These are phyloP conservation scores for Alternaria arbusti DNA, from an alignment of 2,329 filamentous ascomycete genomes.

Conservation along the genomic window DNA sequence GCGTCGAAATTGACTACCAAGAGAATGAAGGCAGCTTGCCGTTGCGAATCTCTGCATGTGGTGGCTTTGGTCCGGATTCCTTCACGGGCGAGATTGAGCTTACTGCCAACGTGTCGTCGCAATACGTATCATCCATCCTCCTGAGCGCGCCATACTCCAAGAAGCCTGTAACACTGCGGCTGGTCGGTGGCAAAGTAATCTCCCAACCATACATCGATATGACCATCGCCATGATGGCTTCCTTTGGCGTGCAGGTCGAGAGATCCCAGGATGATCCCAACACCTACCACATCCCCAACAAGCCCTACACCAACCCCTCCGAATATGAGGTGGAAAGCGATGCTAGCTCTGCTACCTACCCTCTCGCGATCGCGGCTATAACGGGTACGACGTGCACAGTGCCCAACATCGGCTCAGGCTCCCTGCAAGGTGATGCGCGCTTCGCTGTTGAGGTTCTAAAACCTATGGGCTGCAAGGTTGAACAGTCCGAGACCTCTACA, in stretches of 20 bases:
- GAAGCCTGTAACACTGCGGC: constrained; percentile 83
- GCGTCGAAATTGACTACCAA: constrained; percentile 84
- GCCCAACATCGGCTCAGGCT: constrained; percentile 91
- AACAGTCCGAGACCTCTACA: constrained; percentile 83
- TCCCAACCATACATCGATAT: constrained; percentile 98
- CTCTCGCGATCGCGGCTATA: constrained; percentile 90
- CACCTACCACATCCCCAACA: constrained; percentile 92
- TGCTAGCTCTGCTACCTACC: constrained; percentile 96
- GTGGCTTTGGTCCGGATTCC: constrained; percentile 67
- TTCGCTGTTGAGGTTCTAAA: constrained; percentile 89
- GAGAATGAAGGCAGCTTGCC: constrained; percentile 85
- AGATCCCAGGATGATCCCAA: constrained; percentile 80
- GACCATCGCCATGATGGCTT: constrained; percentile 96
- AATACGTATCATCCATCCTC: constrained; percentile 95
- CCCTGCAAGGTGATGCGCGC: constrained; percentile 90
- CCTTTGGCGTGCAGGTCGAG: constrained; percentile 83
- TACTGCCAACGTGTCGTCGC: constrained; percentile 95
- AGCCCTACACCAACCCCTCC: constrained; percentile 78
- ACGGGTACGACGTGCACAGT: constrained; percentile 95
- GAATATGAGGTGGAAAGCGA: constrained; percentile 96
- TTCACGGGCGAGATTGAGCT: constrained; percentile 82
- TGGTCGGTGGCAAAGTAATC: constrained; percentile 96
- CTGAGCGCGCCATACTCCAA: constrained; percentile 98
- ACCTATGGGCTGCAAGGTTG: constrained; percentile 92
- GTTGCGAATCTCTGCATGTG: constrained; percentile 73